Percentiles rank a stretch among this genome's conserved stretches.
phyloP scores from a whole-genome alignment of 352 stramenopile genomes.

The Globisporangium recalcitrans region DNA sequence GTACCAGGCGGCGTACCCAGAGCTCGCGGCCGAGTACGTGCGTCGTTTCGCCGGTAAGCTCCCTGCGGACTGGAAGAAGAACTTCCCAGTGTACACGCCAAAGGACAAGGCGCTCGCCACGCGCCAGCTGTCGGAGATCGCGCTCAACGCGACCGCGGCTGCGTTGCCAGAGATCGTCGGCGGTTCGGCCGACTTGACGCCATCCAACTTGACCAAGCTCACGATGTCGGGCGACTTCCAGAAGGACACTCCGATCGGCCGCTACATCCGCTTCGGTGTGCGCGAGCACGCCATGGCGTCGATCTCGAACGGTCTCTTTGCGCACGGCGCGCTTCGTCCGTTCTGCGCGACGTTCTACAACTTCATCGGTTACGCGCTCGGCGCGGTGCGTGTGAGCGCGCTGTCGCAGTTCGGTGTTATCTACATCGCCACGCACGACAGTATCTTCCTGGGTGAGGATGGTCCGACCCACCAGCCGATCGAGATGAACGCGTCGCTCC shows the following conservation, averaged over 20 bases:
- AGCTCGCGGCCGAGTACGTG: constrained; percentile 92
- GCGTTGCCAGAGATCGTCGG: constrained; percentile 95
- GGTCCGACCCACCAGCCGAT: constrained; percentile 99
- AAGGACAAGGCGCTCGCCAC: constrained; percentile 90
- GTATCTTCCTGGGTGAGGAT: constrained; percentile 99
- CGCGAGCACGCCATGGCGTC: constrained; percentile 98
- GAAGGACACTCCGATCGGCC: constrained; percentile 92
- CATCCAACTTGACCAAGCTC: constrained; percentile 95
- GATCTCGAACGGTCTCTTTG: constrained; percentile 98
- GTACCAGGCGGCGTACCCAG: constrained; percentile 90
- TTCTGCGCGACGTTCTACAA: constrained; percentile 99
- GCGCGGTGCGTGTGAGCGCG: constrained; percentile 92
- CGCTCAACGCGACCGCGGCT: constrained; percentile 92
- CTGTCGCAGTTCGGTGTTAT: constrained; percentile 95
- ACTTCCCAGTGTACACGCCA: constrained; percentile 89
- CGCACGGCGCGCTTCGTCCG: constrained; percentile 94
- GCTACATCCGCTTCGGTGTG: constrained; percentile 98
- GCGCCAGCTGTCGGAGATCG: constrained; percentile 92
- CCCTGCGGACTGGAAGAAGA: constrained; percentile 88
- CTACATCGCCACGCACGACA: constrained; percentile 99
- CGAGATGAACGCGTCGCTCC: constrained; percentile 95
- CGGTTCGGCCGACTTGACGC: constrained; percentile 97
- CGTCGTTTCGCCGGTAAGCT: constrained; percentile 92
- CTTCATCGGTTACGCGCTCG: constrained; percentile 98
- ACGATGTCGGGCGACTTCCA: constrained; percentile 97